Conservation (phyloP, 345 rosid genomes). For the Microcos paniculata region DNA sequence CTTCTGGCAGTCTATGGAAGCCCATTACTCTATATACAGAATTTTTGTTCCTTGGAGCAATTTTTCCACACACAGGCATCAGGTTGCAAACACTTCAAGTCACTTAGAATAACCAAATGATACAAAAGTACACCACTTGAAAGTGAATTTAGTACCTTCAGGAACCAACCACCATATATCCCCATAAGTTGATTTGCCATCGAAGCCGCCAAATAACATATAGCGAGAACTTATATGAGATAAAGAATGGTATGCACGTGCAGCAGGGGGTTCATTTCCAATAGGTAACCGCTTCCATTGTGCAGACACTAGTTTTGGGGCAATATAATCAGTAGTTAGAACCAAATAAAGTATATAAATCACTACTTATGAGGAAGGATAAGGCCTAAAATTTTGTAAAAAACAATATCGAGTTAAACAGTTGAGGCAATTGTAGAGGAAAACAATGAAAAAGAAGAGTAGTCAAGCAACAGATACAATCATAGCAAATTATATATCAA, state of each 20-base stretch:
- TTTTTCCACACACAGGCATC: background rate
- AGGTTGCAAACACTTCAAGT: background rate
- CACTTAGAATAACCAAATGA: background rate
- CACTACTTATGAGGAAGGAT: background rate
- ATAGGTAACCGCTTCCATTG: slow-evolving; percentile 85
- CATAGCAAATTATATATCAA: background rate
- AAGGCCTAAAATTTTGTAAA: background rate
- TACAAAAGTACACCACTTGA: background rate
- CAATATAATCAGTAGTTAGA: slow-evolving; percentile 9
- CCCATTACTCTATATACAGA: background rate
- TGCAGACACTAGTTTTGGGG: slow-evolving; percentile 62
- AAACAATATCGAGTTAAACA: background rate
- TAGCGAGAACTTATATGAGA: slow-evolving; percentile 68
- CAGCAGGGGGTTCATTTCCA: slow-evolving; percentile 76
- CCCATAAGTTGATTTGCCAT: slow-evolving; percentile 88
- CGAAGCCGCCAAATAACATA: slow-evolving; percentile 90
- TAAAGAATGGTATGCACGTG: slow-evolving; percentile 94
- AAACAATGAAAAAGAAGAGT: background rate
- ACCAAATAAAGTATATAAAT: slow-evolving; percentile 10
- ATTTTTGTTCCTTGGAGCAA: background rate
- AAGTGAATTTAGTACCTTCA: slow-evolving; percentile 57
- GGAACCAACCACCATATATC: slow-evolving; percentile 98
- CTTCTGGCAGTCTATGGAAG: background rate
- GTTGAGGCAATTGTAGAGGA: background rate
- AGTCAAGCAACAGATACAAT: background rate